Base-by-base conservation (phyloP, 345 rosid species). In the Syzygium aromaticum region DNA sequence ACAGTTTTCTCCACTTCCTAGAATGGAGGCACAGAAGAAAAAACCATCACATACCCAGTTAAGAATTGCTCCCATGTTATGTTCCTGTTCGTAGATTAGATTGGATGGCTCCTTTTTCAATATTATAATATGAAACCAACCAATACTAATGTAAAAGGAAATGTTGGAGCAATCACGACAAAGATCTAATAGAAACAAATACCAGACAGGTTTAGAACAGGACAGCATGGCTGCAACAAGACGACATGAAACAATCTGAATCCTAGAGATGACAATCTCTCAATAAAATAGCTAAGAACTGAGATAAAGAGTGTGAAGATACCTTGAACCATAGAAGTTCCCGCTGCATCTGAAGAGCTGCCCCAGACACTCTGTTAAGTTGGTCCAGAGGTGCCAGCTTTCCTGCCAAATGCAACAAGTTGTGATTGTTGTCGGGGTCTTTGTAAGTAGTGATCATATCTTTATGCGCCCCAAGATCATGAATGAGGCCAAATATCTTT, bases 271-370 rank as follows among this genome's bases (percentile, higher is more conserved):
- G 6, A 7, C 9, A 12, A 5, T 22, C 3, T 52, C 30, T 15
- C 80, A 56, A 28, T 14, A 63, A 51, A 82, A 12, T 61, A 61
- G 54, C 53, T 0, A 3, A 51, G 28, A 43, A 9, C 30, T 51
- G 56, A 19, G 23, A 28, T 16, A 40, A 51, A 61, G 53, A 49
- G 27, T 21, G 87, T 19, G 38, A 56, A 10, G 4, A 77, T 57
- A 87, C 90, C 89, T 85, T 80, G 54, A 87, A 90, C 90, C 91
- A 90, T 56, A 88, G 8, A 12, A 86, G 51, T 63, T 90, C 89
- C 0, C 78, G 38, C 40, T 86, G 88, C 27, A 90, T 40, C 22
- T 90, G 89, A 7, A 90, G 84, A 28, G 90, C 90, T 51, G 86
- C 90, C 64, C 90, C 90, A 7, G 89, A 78, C 40, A 82, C 57